Evolutionary conservation across 371 early-diverging fungal species (phyloP), one percentile per base, ranked within the genome.

Genomic region (Mortierella sp.): DNA sequence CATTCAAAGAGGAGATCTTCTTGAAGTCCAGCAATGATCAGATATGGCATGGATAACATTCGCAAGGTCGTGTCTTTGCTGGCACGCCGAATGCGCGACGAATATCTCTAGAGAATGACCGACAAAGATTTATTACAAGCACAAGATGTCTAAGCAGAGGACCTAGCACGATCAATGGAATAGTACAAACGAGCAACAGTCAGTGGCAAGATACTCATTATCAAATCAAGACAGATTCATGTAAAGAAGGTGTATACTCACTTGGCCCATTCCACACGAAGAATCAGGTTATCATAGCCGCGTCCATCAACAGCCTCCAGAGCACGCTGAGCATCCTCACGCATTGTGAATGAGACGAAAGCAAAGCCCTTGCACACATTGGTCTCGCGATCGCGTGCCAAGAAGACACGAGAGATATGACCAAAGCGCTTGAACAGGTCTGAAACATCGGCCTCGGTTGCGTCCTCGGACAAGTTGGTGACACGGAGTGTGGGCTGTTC

Each of bases 381-480:
- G 31, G 95, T 95, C 44, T 91, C 90, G 59, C 90, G 91, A 83
- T 96, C 96, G 63, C 90, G 89, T 19, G 96, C 92, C 66, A 97
- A 87, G 77, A 89, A 95, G 54, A 91, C 89, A 71, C 94, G 92
- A 24, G 87, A 82, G 55, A 92, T 85, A 45, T 81, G 81, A 43
- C 97, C 97, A 71, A 96, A 96, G 29, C 92, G 88, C 53, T 84
- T 82, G 86, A 96, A 93, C 54, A 98, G 86, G 45, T 95, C 96
- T 71, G 90, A 85, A 53, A 98, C 87, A 80, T 98, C 98, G 48
- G 80, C 82, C 58, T 98, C 96, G 37, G 90, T 89, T 24, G 91
- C 90, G 67, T 96, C 95, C 81, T 96, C 97, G 39, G 97, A 96
- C 81, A 98, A 84, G 83, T 98, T 98, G 55, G 96, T 94, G 60